Conservation (phyloP, 163 green algal species). For the Chlamydomonas reinhardtii region DNA sequence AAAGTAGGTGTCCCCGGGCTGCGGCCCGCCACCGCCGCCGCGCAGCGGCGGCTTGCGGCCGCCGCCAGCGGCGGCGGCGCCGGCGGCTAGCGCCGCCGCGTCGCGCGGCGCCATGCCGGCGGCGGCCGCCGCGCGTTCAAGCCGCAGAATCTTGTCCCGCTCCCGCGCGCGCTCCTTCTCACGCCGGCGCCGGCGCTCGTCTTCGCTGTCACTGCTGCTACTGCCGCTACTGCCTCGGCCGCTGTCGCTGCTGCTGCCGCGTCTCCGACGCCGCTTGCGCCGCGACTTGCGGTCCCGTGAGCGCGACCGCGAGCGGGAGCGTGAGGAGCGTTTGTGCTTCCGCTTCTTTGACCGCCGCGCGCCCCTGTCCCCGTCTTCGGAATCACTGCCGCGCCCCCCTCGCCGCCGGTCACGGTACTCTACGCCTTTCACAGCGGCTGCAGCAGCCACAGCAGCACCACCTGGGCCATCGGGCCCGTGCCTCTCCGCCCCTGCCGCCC, state of each 20-base stretch:
- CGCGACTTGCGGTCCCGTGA: neutral
- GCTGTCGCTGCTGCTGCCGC: neutral
- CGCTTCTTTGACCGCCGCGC: neutral
- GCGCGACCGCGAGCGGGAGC: neutral
- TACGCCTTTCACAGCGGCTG: too few species aligned
- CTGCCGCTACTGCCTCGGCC: neutral
- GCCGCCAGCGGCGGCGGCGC: neutral
- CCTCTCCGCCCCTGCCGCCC: too few species aligned
- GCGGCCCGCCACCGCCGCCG: conserved; percentile 3
- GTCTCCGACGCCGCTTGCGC: neutral
- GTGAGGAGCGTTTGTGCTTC: neutral
- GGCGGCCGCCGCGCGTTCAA: conserved; percentile 38
- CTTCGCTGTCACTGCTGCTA: neutral
- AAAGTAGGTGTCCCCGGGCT: conserved; percentile 40
- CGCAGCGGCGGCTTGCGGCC: conserved; percentile 29
- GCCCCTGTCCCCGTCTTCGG: too few species aligned
- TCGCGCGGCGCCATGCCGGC: conserved; percentile 32
- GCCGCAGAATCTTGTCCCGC: conserved; percentile 49
- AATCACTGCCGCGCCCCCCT: too few species aligned
- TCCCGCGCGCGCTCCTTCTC: neutral
- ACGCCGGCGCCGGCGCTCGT: too few species aligned
- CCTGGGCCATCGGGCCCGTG: too few species aligned
- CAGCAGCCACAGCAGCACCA: too few species aligned
- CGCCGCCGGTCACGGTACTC: too few species aligned
- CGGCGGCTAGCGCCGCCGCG: conserved; percentile 1